phyloP scores from a whole-genome alignment of 106 monocot species.

The Iris macrosiphon region DNA sequence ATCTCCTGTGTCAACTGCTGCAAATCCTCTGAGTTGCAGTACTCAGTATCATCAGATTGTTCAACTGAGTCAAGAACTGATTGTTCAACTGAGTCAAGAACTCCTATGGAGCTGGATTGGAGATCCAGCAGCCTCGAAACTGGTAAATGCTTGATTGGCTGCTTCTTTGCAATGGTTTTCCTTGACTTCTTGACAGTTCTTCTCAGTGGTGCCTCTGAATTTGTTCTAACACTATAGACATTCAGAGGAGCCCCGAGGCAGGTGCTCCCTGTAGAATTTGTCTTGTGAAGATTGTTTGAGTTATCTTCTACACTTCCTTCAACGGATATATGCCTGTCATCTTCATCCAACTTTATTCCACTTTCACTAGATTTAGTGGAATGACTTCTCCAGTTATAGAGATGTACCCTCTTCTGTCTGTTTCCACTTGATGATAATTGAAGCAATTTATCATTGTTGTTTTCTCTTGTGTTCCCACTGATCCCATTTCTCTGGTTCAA shows the following conservation, averaged over 20 bases:
- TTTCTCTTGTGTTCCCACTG: constrained; percentile 10
- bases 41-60: constrained; percentile 37
- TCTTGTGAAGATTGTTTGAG: constrained; percentile 15
- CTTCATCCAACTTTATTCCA: constrained; percentile 33
- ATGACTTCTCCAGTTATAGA: constrained; percentile 68
- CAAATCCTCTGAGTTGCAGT: constrained; percentile 36
- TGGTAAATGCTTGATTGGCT: constrained; percentile 13
- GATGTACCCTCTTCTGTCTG: constrained; percentile 44
- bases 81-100: constrained; percentile 36
- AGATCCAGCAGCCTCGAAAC: constrained; percentile 28
- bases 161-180: constrained; percentile 15
- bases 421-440: constrained; percentile 22
- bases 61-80: constrained; percentile 34
- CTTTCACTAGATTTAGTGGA: constrained; percentile 56
- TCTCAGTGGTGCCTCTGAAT: constrained; percentile 13
- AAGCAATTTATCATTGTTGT: constrained; percentile 4
- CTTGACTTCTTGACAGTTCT: constrained; percentile 24
- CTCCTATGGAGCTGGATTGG: constrained; percentile 23
- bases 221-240: constrained; percentile 2
- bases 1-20: constrained; percentile 10
- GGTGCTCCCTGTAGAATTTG: constrained; percentile 18
- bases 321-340: constrained; percentile 22
- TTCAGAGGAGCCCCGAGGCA: constrained; percentile 18
- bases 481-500: constrained; percentile 20
- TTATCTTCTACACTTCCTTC: constrained; percentile 23